These are phyloP conservation scores for Ustilago vetiveriae DNA, from an alignment of 1,284 basidiomycete genomes.

Conservation along the genomic window DNA sequence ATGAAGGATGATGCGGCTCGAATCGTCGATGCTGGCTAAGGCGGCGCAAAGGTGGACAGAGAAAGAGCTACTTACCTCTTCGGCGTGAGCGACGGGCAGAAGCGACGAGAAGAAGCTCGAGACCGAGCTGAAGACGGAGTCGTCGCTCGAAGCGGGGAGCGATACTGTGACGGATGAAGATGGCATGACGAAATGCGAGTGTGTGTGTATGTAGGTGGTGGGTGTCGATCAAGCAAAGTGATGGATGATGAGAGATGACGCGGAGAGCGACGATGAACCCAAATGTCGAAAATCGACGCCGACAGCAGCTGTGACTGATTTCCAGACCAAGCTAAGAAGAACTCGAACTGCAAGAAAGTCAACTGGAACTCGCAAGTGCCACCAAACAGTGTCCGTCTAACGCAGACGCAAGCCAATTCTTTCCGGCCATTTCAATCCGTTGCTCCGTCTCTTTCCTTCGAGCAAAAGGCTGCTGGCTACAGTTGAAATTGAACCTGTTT, in stretches of 20 bases:
- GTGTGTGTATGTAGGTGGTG: constrained; percentile 7
- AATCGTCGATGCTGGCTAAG: too few species aligned
- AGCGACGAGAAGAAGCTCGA: constrained; percentile 54
- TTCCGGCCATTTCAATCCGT: constrained; percentile 8
- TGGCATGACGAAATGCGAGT: constrained; percentile 35
- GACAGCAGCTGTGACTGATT: background rate
- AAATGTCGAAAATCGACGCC: constrained; percentile 9
- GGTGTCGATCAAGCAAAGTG: constrained; percentile 4
- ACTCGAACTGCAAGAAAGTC: background rate
- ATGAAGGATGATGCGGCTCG: too few species aligned
- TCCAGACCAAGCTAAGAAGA: constrained; percentile 14
- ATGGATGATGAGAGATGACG: background rate
- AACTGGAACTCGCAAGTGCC: too few species aligned
- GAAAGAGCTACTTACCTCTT: constrained; percentile 48
- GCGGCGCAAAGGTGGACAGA: background rate
- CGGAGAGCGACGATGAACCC: constrained; percentile 10
- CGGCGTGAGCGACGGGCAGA: constrained; percentile 54
- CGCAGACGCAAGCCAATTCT: too few species aligned
- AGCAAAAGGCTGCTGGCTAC: background rate
- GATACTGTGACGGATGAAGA: constrained; percentile 46
- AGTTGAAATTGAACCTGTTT: constrained; percentile 3
- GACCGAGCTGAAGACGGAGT: constrained; percentile 49
- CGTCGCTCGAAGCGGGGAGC: constrained; percentile 33
- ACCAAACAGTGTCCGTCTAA: too few species aligned
- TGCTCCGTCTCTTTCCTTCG: constrained; percentile 18